A percentile compares a stretch with the other conserved stretches of the same genome.
Conservation (phyloP, 805 yeast species). For the Hanseniaspora nectarophila region DNA sequence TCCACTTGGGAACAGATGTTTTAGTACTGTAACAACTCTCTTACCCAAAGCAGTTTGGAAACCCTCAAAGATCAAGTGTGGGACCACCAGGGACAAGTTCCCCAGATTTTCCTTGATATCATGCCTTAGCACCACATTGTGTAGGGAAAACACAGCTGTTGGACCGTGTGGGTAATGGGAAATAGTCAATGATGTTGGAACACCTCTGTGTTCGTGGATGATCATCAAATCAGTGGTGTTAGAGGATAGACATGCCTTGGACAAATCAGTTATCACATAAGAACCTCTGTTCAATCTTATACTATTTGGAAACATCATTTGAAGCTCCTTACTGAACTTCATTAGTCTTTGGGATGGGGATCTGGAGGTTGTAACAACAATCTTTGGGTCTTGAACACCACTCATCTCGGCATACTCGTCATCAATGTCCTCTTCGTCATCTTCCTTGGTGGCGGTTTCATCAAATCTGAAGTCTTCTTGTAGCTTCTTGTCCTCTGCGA, state of each 20-base stretch:
- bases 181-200: conserved; percentile 83
- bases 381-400: conserved; percentile 81
- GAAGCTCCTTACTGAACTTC: conserved; percentile 88
- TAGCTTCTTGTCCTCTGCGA: conserved; percentile 74
- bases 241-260: conserved; percentile 67
- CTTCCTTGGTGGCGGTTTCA: conserved; percentile 46
- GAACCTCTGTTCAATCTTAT: conserved; percentile 88
- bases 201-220: conserved; percentile 95
- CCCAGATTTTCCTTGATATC: conserved; percentile 70
- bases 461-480: conserved; percentile 79
- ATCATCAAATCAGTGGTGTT: conserved; percentile 75
- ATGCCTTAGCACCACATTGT: conserved; percentile 88
- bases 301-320: conserved; percentile 78
- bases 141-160: conserved; percentile 83
- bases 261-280: conserved; percentile 71
- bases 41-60: conserved; percentile 71
- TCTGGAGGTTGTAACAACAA: conserved; percentile 87
- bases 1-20: conserved; percentile 94
- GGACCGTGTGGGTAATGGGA: conserved; percentile 98
- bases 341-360: conserved; percentile 74
- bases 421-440: conserved; percentile 46
- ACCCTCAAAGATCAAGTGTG: conserved; percentile 87
- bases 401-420: conserved; percentile 83
- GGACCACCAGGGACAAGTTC: conserved; percentile 80
- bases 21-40: conserved; percentile 65